phyloP scores from a whole-genome alignment of 768 basidiomycete genomes.

The Floccularia luteovirens region DNA sequence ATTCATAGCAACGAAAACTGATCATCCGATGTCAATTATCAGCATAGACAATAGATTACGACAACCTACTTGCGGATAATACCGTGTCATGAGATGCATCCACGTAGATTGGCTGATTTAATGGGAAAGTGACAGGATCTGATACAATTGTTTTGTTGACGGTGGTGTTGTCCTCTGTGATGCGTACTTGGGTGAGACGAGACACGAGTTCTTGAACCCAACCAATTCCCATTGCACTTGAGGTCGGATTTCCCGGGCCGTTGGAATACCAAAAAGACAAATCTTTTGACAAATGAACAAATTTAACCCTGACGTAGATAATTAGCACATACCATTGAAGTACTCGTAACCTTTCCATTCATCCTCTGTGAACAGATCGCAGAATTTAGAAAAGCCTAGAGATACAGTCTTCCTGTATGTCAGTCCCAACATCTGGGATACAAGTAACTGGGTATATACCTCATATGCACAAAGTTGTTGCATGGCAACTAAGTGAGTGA shows the following conservation, averaged over 20 bases:
- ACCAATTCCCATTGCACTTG: conserved; percentile 55
- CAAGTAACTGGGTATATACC: conserved; percentile 23
- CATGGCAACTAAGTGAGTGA: conserved; percentile 48
- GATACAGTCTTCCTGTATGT: conserved; percentile 56
- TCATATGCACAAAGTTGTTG: conserved; percentile 73
- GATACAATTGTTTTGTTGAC: conserved; percentile 63
- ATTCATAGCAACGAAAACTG: conserved; percentile 68
- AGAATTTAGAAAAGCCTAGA: conserved; percentile 72
- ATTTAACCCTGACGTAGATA: too few species aligned
- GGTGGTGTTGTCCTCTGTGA: conserved; percentile 44
- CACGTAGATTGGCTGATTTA: conserved; percentile 57
- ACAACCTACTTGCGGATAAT: conserved; percentile 51
- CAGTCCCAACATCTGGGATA: not conserved
- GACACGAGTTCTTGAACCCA: conserved; percentile 70
- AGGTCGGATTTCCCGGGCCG: conserved; percentile 63
- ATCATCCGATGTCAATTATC: not conserved
- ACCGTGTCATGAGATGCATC: conserved; percentile 75
- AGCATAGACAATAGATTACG: not conserved
- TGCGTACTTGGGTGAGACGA: conserved; percentile 55
- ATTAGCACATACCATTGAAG: conserved; percentile 25
- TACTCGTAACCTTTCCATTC: conserved; percentile 82
- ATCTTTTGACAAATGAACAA: conserved; percentile 22
- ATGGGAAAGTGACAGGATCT: conserved; percentile 43
- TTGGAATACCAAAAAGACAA: conserved; percentile 55
- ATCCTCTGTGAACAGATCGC: conserved; percentile 68